These are phyloP conservation scores for Lepraria neglecta DNA, from an alignment of 495 filamentous ascomycete species.

Conservation along the genomic window DNA sequence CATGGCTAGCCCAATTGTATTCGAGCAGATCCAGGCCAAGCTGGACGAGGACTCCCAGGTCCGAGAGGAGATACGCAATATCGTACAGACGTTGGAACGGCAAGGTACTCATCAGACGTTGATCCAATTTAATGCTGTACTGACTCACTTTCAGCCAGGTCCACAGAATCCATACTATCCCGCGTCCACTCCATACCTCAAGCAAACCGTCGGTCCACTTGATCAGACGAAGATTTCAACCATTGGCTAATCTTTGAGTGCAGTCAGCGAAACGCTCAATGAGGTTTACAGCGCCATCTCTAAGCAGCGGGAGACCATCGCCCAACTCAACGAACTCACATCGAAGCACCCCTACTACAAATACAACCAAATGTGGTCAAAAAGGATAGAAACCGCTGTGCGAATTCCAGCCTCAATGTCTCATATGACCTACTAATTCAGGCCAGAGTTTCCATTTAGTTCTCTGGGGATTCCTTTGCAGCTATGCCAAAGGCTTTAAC, in stretches of 20 bases:
- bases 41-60: slow-evolving; percentile 80
- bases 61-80: slow-evolving; percentile 73
- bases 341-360: slow-evolving; percentile 93
- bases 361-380: slow-evolving; percentile 79
- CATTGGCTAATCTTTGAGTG: neutral
- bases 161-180: slow-evolving; percentile 74
- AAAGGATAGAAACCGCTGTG: slow-evolving; percentile 76
- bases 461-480: slow-evolving; percentile 71
- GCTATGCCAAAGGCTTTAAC: slow-evolving; percentile 35
- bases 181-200: slow-evolving; percentile 80
- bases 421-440: slow-evolving; percentile 2
- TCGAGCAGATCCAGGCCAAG: slow-evolving; percentile 78
- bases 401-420: slow-evolving; percentile 13
- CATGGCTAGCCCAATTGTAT: slow-evolving; percentile 75
- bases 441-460: slow-evolving; percentile 57
- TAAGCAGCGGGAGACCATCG: slow-evolving; percentile 49
- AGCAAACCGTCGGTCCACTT: slow-evolving; percentile 56
- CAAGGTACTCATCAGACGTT: slow-evolving; percentile 42
- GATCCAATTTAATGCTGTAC: neutral
- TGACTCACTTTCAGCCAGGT: slow-evolving; percentile 41
- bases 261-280: slow-evolving; percentile 42
- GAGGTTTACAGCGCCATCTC: slow-evolving; percentile 49
- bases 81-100: slow-evolving; percentile 70
- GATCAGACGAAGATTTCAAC: neutral
- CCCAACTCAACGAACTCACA: slow-evolving; percentile 59